Evolutionary conservation across 257 asterid species (phyloP), one percentile per base, ranked within the genome.

Genomic region (Solanum etuberosum): DNA sequence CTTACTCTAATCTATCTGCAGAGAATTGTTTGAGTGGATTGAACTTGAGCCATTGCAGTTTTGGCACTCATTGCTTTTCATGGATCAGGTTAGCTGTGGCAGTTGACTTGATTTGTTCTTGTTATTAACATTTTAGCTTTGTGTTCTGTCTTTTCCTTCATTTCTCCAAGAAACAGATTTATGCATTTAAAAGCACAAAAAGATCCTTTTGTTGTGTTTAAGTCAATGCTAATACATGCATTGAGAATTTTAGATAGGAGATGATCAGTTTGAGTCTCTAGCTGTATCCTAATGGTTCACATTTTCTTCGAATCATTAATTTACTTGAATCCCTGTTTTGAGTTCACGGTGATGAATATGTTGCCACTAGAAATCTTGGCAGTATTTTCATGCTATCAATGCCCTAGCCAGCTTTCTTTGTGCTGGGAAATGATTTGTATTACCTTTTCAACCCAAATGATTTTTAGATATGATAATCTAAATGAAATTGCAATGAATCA

Each of bases 11-110:
- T 42, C 51, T 54, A 51, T 40, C 89, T 29, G 63, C 93, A 97
- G 99, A 91, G 99, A 97, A 88, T 91, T 97, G 74, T 97, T 97
- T 86, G 98, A 96, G 92, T 97, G 98, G 99, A 90, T 97, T 85
- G 99, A 94, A 91, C 94, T 97, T 73, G 99, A 97, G 92, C 99
- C 98, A 42, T 83, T 88, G 89, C 98, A 95, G 93, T 97, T 92
- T 87, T 97, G 98, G 98, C 97, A 97, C 90, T 95, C 98, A 88
- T 89, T 95, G 82, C 96, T 97, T 88, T 95, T 97, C 89, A 97
- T 97, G 99, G 99, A 97, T 89, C 99, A 95, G 99, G 99, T 97
- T 87, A 86, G 94, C 91, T 81, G 18, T 81, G 63, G 43, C 40
- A 48, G 42, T 81, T 81, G 61, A 46, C 67, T 46, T 29, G 7